These are phyloP conservation scores for Eimeria acervulina DNA, from an alignment of 169 alveolate species.

Conservation along the genomic window DNA sequence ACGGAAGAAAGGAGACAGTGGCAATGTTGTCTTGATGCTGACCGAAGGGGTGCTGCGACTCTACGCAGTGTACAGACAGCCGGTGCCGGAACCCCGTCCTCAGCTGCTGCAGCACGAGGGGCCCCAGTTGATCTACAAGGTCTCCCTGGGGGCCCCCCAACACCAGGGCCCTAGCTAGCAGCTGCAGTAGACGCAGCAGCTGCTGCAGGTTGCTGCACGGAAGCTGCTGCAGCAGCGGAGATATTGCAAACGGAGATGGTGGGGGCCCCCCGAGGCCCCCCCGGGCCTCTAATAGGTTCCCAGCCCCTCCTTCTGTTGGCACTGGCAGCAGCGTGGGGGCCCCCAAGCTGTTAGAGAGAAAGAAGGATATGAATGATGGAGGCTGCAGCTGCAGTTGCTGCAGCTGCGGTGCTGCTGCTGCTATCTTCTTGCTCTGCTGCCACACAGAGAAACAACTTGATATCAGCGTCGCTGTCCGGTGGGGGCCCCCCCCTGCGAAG, in stretches of 20 bases:
- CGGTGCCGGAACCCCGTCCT: conserved; percentile 32
- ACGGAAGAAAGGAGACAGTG: conserved; percentile 74
- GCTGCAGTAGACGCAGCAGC: conserved; percentile 81
- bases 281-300: conserved; percentile 39
- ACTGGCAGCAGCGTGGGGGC: conserved; percentile 60
- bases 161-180: conserved; percentile 60
- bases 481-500: conserved; percentile 62
- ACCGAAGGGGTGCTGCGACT: conserved; percentile 83
- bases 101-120: conserved; percentile 58
- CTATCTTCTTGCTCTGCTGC: conserved; percentile 48
- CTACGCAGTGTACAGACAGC: conserved; percentile 76
- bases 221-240: conserved; percentile 76
- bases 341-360: conserved; percentile 48
- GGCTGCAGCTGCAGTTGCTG: conserved; percentile 42
- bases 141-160: conserved; percentile 12
- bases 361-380: conserved; percentile 54
- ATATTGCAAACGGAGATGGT: neutral
- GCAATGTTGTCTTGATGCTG: conserved; percentile 56
- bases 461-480: conserved; percentile 22
- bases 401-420: conserved; percentile 56
- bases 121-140: conserved; percentile 51
- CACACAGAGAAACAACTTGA: conserved; percentile 57
- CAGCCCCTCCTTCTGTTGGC: neutral
- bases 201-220: conserved; percentile 58
- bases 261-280: conserved; percentile 81